A percentile compares a stretch with the other conserved stretches of the same genome.
Conservation (phyloP, 805 yeast genomes). For the Myxozyma monticola region DNA sequence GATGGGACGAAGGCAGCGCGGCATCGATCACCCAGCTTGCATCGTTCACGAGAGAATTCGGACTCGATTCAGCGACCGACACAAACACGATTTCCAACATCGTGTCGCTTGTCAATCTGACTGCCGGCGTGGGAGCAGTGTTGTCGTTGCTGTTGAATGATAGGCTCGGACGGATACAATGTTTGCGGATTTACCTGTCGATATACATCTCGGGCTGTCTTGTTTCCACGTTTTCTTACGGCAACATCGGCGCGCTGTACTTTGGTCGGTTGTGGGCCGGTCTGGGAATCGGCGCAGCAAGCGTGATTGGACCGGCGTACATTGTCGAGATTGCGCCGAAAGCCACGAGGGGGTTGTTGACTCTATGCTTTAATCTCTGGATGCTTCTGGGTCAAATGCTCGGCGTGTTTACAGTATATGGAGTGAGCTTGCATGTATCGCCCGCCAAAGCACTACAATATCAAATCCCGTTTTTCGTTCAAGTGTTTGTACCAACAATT, state of each 20-base stretch:
- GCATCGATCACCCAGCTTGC: slow-evolving; percentile 11
- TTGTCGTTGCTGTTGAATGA: slow-evolving; percentile 14
- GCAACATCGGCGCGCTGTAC: slow-evolving; percentile 9
- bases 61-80: neutral
- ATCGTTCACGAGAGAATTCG: slow-evolving; percentile 4
- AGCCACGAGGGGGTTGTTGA: slow-evolving; percentile 16
- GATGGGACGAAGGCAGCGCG: slow-evolving; percentile 19
- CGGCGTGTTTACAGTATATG: slow-evolving; percentile 18
- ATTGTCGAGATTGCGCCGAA: slow-evolving; percentile 21
- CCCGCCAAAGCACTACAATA: slow-evolving; percentile 3
- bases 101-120: slow-evolving; percentile 17
- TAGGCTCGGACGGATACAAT: slow-evolving; percentile 8
- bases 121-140: slow-evolving; percentile 16
- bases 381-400: slow-evolving; percentile 15
- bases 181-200: slow-evolving; percentile 10
- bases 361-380: slow-evolving; percentile 16
- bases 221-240: slow-evolving; percentile 11
- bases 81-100: slow-evolving; percentile 6
- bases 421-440: slow-evolving; percentile 5
- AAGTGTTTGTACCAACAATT: slow-evolving; percentile 8
- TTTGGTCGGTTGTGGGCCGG: slow-evolving; percentile 18
- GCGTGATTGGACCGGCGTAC: slow-evolving; percentile 20
- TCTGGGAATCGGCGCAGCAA: slow-evolving; percentile 15
- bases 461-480: slow-evolving; percentile 16
- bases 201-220: slow-evolving; percentile 13